phyloP scores from a whole-genome alignment of 805 yeast genomes.

The Wickerhamiella parazyma region DNA sequence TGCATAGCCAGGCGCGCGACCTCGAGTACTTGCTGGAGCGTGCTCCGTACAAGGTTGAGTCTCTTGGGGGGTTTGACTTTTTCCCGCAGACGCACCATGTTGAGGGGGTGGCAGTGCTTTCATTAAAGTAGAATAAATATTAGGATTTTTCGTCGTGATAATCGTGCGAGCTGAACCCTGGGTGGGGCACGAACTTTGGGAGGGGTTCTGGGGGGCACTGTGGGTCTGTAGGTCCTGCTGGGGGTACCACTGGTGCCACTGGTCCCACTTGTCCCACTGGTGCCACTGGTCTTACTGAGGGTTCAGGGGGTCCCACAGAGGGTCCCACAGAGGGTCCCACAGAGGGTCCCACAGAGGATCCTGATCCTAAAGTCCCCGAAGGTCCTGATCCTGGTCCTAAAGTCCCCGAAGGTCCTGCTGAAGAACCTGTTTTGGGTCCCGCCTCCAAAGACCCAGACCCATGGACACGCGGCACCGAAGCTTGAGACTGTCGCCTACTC shows the following conservation, averaged over 20 bases:
- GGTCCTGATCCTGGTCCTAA: too few relatives aligned
- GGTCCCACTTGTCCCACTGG: too few relatives aligned
- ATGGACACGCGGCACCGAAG: too few relatives aligned
- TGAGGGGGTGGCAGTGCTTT: slow-evolving; percentile 64
- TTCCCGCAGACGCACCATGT: slow-evolving; percentile 93
- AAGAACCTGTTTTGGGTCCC: too few relatives aligned
- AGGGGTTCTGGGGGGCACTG: slow-evolving; percentile 5
- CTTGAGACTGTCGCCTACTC: neutral
- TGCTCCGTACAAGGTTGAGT: slow-evolving; percentile 51
- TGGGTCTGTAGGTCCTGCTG: neutral
- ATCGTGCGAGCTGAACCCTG: slow-evolving; percentile 11
- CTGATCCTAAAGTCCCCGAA: too few relatives aligned
- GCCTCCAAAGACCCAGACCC: too few relatives aligned
- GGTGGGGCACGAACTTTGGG: slow-evolving; percentile 10
- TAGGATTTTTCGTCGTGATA: slow-evolving; percentile 10
- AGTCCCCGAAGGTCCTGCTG: too few relatives aligned
- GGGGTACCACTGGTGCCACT: neutral
- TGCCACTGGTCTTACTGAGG: too few relatives aligned
- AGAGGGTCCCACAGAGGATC: too few relatives aligned
- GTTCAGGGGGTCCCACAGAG: too few relatives aligned
- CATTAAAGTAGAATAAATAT: neutral
- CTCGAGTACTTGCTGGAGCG: slow-evolving; percentile 66
- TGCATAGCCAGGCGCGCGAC: slow-evolving; percentile 94
- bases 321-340: too few relatives aligned
- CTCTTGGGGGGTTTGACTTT: slow-evolving; percentile 88